Evolutionary conservation across 2,329 filamentous ascomycete genomes (phyloP), one percentile per base, ranked within the genome.

Genomic region (Diaporthe sp.): DNA sequence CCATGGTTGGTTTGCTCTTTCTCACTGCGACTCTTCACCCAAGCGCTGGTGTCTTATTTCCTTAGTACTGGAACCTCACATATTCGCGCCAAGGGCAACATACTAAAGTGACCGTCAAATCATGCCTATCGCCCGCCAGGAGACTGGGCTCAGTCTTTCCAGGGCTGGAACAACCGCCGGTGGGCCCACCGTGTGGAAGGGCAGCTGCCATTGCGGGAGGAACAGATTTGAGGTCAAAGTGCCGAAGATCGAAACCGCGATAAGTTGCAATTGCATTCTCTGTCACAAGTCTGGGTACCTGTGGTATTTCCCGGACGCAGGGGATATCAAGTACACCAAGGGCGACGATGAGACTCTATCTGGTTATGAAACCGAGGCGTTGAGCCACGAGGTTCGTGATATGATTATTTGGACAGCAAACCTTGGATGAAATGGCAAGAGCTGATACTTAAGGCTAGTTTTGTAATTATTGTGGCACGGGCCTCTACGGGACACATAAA

Each of bases 251-350:
- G 71, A 47, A 4, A 57, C 71, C 0, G 76, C 77, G 0, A 75
- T 76, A 1, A 50, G 76, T 1, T 83, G 81, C 61, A 55, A 75
- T 25, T 82, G 81, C 67, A 74, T 69, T 15, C 76, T 80, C 13
- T 82, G 81, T 54, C 35, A 22, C 9, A 82, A 81, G 69, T 80
- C 81, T n/a, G 81, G 81, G 3, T 79, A 82, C 57, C 73, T 81
- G 8, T 82, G 81, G 81, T 60, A 77, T 2, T 76, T 78, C 19
- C 75, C 74, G 3, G 45, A 60, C 4, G 58, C 40, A 17, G 74
- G 60, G 12, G 67, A 73, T 4, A 33, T 76, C 40, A 70, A 72
- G 42, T 72, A 72, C 47, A 72, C 71, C n/a, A 66, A 50, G 42
- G 71, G 75, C 25, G 50, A 54, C 35, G 55, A 42, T 10, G 71